Conservation (phyloP, 202 grass and related monocot genomes). For the Zoysia matrella region DNA sequence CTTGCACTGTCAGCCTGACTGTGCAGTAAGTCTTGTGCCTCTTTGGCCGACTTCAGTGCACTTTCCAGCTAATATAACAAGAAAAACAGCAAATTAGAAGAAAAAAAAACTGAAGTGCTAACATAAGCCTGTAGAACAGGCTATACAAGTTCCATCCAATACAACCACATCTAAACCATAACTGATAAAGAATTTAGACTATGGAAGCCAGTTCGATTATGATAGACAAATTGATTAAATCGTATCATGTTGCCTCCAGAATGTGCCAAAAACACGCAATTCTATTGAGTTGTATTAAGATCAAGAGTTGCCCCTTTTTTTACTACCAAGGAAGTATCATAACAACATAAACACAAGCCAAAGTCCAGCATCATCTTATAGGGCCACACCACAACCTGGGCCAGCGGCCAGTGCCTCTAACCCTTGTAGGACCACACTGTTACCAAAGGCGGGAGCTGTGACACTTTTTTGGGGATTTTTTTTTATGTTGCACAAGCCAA, state of each 20-base stretch:
- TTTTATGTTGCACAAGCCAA: too few species aligned
- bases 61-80: slow-evolving; percentile 70
- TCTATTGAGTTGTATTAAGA: slow-evolving; percentile 2
- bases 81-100: slow-evolving; percentile 27
- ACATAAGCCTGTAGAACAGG: background rate
- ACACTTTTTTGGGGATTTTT: too few species aligned
- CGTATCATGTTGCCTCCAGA: background rate
- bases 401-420: too few species aligned
- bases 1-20: slow-evolving; percentile 76
- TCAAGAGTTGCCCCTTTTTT: background rate
- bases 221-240: background rate
- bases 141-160: slow-evolving; percentile 9
- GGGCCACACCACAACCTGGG: background rate
- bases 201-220: background rate
- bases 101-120: slow-evolving; percentile 9
- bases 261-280: background rate
- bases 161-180: slow-evolving; percentile 4
- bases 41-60: slow-evolving; percentile 71
- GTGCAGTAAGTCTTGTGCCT: slow-evolving; percentile 72
- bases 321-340: background rate
- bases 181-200: background rate
- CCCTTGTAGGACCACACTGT: too few species aligned
- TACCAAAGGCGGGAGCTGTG: too few species aligned
- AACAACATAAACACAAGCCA: background rate
- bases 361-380: background rate